phyloP scores from a whole-genome alignment of 805 yeast genomes.

The Suhomyces faveliae region DNA sequence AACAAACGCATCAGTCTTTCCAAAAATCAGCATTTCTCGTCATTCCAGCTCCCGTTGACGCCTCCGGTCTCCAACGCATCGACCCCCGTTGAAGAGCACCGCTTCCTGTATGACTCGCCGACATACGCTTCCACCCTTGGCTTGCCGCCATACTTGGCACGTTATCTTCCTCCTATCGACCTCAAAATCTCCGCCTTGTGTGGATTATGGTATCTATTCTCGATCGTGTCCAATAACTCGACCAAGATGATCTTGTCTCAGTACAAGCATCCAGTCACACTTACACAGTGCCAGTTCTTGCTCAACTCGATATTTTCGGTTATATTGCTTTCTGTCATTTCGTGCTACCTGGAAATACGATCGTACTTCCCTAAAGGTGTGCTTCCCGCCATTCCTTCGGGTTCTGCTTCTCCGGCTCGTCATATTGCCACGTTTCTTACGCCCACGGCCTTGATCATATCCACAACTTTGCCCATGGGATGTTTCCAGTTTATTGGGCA shows the following conservation, averaged over 20 bases:
- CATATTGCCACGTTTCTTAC: conserved; percentile 40
- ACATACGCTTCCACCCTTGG: not conserved
- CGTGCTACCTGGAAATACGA: conserved; percentile 23
- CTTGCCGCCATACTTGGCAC: not conserved
- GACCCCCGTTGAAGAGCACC: conserved; percentile 29
- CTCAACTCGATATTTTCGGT: conserved; percentile 66
- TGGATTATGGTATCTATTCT: conserved; percentile 72
- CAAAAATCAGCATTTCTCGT: conserved; percentile 12
- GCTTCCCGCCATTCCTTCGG: conserved; percentile 35
- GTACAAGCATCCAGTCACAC: conserved; percentile 80
- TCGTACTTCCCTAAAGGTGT: conserved; percentile 46
- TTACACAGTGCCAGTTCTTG: conserved; percentile 84
- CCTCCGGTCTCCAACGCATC: conserved; percentile 35
- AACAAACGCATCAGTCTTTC: conserved; percentile 12
- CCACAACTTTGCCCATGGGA: conserved; percentile 90
- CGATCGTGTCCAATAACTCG: conserved; percentile 79
- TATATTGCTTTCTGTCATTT: conserved; percentile 37
- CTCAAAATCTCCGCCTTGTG: conserved; percentile 46
- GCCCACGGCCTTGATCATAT: conserved; percentile 53
- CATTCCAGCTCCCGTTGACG: conserved; percentile 26
- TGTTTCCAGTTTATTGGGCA: conserved; percentile 91
- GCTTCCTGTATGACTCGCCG: not conserved
- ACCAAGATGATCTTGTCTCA: conserved; percentile 71
- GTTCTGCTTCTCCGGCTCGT: conserved; percentile 16
- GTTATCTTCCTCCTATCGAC: conserved; percentile 24